These are phyloP conservation scores for Scutellaria minor DNA, from an alignment of 257 asterid species.

Conservation along the genomic window DNA sequence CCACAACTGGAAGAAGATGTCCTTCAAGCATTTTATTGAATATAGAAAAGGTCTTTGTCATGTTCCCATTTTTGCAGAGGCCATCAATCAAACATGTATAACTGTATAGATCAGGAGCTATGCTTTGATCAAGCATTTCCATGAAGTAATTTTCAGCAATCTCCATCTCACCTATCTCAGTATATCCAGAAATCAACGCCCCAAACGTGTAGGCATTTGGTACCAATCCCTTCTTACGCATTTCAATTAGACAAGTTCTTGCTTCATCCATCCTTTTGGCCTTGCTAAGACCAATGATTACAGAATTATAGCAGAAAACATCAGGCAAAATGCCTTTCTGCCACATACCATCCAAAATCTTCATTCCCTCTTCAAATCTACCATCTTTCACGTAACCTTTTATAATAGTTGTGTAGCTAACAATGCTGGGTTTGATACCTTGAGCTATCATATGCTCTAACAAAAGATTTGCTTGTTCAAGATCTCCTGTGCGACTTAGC, in stretches of 20 bases:
- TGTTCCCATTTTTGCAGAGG: constrained; percentile 65
- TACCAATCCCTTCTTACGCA: constrained; percentile 59
- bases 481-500: constrained; percentile 63
- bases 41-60: constrained; percentile 62
- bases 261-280: constrained; percentile 76
- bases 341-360: constrained; percentile 69
- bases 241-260: constrained; percentile 50
- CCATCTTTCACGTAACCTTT: constrained; percentile 64
- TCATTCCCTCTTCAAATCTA: constrained; percentile 67
- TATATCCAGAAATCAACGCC: constrained; percentile 64
- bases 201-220: constrained; percentile 85
- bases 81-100: constrained; percentile 71
- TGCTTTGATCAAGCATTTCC: constrained; percentile 73
- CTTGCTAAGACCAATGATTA: constrained; percentile 77
- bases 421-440: constrained; percentile 64
- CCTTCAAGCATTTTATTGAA: constrained; percentile 55
- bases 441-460: constrained; percentile 56
- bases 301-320: constrained; percentile 69
- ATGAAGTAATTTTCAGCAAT: constrained; percentile 67
- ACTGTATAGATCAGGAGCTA: constrained; percentile 61
- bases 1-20: constrained; percentile 60
- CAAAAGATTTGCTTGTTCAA: constrained; percentile 54
- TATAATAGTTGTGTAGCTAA: constrained; percentile 59
- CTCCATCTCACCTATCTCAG: constrained; percentile 63
- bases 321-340: constrained; percentile 70